These are phyloP conservation scores for Solanum sitiens DNA, from an alignment of 257 asterid species.

Conservation along the genomic window DNA sequence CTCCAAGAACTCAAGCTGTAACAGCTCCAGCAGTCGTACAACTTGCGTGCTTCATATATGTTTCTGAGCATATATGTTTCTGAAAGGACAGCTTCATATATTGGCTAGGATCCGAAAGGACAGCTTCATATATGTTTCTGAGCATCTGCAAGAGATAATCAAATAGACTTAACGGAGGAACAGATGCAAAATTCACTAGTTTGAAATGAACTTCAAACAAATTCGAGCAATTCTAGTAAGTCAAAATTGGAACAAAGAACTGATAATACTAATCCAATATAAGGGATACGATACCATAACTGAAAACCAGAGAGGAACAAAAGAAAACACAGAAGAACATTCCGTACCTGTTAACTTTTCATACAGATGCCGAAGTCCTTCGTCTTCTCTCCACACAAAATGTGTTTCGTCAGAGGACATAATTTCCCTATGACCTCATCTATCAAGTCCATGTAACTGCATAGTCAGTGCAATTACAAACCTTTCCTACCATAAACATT, in stretches of 20 bases:
- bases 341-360: not conserved
- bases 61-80: too few relatives aligned
- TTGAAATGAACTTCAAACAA: not conserved
- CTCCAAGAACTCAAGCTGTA: not conserved
- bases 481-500: not conserved
- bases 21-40: not conserved
- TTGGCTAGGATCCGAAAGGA: not conserved
- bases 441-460: not conserved
- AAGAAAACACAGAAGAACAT: not conserved
- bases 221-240: not conserved
- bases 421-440: not conserved
- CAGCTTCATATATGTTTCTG: not conserved
- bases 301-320: not conserved
- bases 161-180: not conserved
- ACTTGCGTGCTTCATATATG: not conserved
- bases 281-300: not conserved
- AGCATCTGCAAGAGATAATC: not conserved
- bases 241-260: not conserved
- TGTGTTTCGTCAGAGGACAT: not conserved
- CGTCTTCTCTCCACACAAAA: not conserved
- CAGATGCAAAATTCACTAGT: not conserved
- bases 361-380: not conserved
- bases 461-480: not conserved
- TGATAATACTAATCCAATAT: not conserved
- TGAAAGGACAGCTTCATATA: not conserved